These are phyloP conservation scores for Phoenix roebelenii DNA, from an alignment of 176 grass and related monocot species.

Conservation along the genomic window DNA sequence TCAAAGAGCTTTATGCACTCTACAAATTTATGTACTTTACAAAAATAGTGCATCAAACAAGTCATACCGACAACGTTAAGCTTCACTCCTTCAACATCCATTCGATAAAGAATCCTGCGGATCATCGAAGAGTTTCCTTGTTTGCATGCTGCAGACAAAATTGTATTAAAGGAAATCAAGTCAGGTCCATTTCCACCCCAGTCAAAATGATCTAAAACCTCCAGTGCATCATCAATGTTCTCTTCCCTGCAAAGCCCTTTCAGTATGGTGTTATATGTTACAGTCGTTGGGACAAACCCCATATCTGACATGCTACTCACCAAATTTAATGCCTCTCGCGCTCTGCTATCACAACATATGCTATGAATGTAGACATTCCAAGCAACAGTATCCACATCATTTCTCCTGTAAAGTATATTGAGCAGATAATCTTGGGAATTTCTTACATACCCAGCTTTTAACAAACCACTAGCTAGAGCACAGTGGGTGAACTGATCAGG, in stretches of 20 bases:
- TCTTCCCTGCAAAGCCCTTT: conserved; percentile 8
- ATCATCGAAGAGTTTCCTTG: conserved; percentile 1
- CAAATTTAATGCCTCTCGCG: neutral
- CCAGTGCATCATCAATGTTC: conserved; percentile 9
- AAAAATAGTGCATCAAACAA: conserved; percentile 16
- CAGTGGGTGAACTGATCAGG: conserved; percentile 5
- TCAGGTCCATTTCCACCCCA: conserved; percentile 3
- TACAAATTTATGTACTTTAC: neutral
- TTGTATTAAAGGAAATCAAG: conserved; percentile 11
- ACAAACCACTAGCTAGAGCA: conserved; percentile 1
- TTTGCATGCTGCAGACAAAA: conserved; percentile 9
- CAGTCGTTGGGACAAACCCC: conserved; percentile 7
- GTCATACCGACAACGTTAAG: conserved; percentile 2
- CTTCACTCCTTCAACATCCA: neutral
- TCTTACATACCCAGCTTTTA: conserved; percentile 4
- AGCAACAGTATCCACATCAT: neutral
- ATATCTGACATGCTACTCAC: neutral
- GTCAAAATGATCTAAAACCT: conserved; percentile 2
- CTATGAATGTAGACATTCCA: conserved; percentile 11
- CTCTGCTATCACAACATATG: conserved; percentile 2
- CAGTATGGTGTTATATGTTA: conserved; percentile 8
- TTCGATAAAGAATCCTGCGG: conserved; percentile 10
- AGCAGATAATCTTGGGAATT: neutral
- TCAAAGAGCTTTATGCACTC: conserved; percentile 5
- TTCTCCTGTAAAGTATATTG: neutral